A percentile compares a stretch with the other conserved stretches of the same genome.
phyloP scores from a whole-genome alignment of 352 stramenopile species.

The Phytopythium aichiense region DNA sequence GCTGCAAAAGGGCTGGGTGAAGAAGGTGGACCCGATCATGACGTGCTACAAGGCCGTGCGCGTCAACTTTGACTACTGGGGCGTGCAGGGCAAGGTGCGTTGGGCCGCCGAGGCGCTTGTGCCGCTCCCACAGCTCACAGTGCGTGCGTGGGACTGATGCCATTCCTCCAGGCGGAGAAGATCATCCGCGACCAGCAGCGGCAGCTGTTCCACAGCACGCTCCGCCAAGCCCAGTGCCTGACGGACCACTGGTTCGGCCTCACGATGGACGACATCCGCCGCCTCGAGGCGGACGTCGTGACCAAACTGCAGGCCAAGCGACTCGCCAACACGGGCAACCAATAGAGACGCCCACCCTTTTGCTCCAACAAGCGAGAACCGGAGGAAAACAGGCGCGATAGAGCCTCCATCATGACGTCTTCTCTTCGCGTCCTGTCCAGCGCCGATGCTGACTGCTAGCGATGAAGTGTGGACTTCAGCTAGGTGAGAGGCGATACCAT shows the following conservation, averaged over 20 bases:
- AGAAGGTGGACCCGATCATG: slow-evolving; percentile 73
- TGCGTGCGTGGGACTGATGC: background rate
- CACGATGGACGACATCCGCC: slow-evolving; percentile 83
- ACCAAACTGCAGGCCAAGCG: slow-evolving; percentile 77
- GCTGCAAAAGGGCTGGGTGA: slow-evolving; percentile 58
- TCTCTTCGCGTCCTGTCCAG: background rate
- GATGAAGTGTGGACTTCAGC: background rate
- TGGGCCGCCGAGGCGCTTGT: no score
- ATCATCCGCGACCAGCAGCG: slow-evolving; percentile 82
- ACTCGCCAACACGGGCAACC: slow-evolving; percentile 32
- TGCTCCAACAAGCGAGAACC: background rate
- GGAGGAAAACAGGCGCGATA: background rate
- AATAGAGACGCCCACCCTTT: slow-evolving; percentile 18
- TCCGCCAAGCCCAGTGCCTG: slow-evolving; percentile 66
- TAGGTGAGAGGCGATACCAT: background rate
- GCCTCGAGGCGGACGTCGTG: slow-evolving; percentile 66
- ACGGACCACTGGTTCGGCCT: slow-evolving; percentile 82
- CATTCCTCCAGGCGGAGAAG: slow-evolving; percentile 47
- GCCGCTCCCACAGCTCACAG: background rate
- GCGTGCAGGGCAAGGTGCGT: slow-evolving; percentile 67
- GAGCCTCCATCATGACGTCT: background rate
- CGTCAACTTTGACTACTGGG: slow-evolving; percentile 89
- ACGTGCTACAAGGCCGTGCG: slow-evolving; percentile 86
- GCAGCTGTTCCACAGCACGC: slow-evolving; percentile 72
- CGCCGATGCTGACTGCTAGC: background rate